Evolutionary conservation across 805 yeast genomes (phyloP).

Genomic region (Jamesozyma rosinii): DNA sequence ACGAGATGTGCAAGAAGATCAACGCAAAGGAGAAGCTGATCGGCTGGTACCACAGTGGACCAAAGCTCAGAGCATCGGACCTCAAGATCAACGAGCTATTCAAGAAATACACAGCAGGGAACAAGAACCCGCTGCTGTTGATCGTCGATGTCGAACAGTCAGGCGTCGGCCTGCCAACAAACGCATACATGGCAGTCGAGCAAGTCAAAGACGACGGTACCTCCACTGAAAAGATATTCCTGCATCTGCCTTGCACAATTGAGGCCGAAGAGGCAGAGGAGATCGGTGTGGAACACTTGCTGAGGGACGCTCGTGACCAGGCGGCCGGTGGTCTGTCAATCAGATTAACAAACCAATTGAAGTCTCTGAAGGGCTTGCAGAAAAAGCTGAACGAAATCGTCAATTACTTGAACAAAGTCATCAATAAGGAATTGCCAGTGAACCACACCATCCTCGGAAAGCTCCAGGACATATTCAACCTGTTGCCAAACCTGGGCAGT

Average conservation of each 20-base stretch:
- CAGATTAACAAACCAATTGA: constrained; percentile 79
- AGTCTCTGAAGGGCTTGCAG: constrained; percentile 78
- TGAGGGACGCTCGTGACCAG: constrained; percentile 91
- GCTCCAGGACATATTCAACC: constrained; percentile 87
- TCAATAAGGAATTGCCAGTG: constrained; percentile 63
- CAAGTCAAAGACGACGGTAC: constrained; percentile 95
- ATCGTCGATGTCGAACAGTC: constrained; percentile 85
- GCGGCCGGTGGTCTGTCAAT: constrained; percentile 90
- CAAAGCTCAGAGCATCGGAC: constrained; percentile 80
- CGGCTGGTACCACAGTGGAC: constrained; percentile 99
- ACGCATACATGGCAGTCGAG: constrained; percentile 87
- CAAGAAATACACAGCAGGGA: constrained; percentile 64
- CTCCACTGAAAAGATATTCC: constrained; percentile 82
- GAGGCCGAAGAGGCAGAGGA: constrained; percentile 99
- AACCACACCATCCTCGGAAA: constrained; percentile 87
- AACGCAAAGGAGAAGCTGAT: constrained; percentile 92
- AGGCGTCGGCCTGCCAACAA: constrained; percentile 85
- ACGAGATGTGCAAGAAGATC: constrained; percentile 94
- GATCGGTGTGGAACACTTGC: constrained; percentile 93
- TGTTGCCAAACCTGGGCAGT: constrained; percentile 67
- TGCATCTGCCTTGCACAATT: constrained; percentile 83
- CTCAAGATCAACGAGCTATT: constrained; percentile 84
- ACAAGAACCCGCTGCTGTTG: constrained; percentile 55
- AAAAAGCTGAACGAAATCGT: constrained; percentile 72
- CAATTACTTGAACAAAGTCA: constrained; percentile 65